Conservation (phyloP, 441 rosid species). For the Jatropha multifida region DNA sequence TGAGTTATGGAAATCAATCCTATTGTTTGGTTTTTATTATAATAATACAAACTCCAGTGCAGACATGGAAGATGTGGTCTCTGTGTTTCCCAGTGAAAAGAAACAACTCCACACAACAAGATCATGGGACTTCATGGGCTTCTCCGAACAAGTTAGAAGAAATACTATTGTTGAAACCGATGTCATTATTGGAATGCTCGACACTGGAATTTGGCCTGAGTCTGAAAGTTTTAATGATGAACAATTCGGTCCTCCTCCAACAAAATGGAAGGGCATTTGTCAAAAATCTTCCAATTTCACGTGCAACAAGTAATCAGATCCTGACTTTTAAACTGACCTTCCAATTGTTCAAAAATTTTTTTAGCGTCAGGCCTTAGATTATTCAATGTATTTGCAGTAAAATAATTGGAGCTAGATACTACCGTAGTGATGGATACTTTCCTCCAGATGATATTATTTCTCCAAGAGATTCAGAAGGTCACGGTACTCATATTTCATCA, state of each 20-base stretch:
- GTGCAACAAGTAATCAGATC: constrained; percentile 33
- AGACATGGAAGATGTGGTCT: constrained; percentile 45
- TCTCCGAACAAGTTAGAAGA: constrained; percentile 30
- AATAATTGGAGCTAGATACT: constrained; percentile 43
- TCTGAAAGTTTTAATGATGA: constrained; percentile 40
- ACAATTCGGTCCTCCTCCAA: constrained; percentile 48
- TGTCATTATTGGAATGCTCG: constrained; percentile 47
- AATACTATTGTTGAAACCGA: constrained; percentile 27
- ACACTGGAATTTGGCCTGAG: constrained; percentile 57
- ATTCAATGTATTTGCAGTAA: constrained; percentile 27
- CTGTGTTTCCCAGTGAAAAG: constrained; percentile 51
- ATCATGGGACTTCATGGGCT: constrained; percentile 50
- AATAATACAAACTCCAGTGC: not conserved
- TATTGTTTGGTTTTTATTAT: not conserved
- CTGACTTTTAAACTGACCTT: too few species aligned
- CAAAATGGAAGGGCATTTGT: constrained; percentile 50
- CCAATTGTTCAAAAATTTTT: too few species aligned
- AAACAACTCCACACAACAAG: constrained; percentile 58
- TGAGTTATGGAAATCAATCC: not conserved
- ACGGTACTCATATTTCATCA: constrained; percentile 45
- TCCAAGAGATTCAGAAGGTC: constrained; percentile 43
- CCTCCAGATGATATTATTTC: constrained; percentile 23
- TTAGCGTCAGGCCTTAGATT: not conserved
- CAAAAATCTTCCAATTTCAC: constrained; percentile 31
- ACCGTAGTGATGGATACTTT: constrained; percentile 6